Evolutionary conservation across 164 flowering plant species (phyloP).

Genomic region (Protea cynaroides): DNA sequence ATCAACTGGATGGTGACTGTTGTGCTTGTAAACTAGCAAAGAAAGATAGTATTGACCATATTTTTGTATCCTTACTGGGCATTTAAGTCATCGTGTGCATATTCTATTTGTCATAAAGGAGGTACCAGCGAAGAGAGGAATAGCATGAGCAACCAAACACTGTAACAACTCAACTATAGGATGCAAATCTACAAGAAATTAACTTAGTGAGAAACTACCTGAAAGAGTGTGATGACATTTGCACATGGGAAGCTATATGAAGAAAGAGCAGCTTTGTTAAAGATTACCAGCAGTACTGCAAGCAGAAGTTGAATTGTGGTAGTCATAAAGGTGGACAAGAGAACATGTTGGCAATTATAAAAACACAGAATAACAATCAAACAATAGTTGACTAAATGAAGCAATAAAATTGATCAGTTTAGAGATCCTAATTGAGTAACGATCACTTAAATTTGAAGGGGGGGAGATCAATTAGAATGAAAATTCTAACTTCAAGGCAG

Average conservation of each 20-base stretch:
- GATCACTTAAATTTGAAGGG: too few species aligned
- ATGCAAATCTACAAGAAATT: not conserved
- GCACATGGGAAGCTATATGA: conserved; percentile 86
- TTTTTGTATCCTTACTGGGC: too few species aligned
- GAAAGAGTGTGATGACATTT: conserved; percentile 89
- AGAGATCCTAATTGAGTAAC: too few species aligned
- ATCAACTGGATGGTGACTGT: too few species aligned
- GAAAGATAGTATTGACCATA: too few species aligned
- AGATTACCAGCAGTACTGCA: conserved; percentile 88
- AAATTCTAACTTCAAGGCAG: too few species aligned
- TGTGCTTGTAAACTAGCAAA: too few species aligned
- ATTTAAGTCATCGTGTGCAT: too few species aligned
- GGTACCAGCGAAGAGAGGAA: not conserved
- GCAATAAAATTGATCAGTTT: too few species aligned
- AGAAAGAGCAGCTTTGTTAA: conserved; percentile 98
- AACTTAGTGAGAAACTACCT: conserved; percentile 40
- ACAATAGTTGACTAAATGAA: too few species aligned
- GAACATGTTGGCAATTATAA: not conserved
- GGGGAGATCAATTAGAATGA: too few species aligned
- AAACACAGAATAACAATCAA: not conserved
- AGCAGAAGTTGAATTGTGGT: conserved; percentile 6
- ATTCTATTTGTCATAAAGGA: too few species aligned
- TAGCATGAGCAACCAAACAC: not conserved
- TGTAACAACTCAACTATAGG: not conserved
- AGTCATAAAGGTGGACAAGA: not conserved